Evolutionary conservation across 2,329 filamentous ascomycete genomes (phyloP), one percentile per base, ranked within the genome.

Genomic region (Pseudocercospora cruenta): DNA sequence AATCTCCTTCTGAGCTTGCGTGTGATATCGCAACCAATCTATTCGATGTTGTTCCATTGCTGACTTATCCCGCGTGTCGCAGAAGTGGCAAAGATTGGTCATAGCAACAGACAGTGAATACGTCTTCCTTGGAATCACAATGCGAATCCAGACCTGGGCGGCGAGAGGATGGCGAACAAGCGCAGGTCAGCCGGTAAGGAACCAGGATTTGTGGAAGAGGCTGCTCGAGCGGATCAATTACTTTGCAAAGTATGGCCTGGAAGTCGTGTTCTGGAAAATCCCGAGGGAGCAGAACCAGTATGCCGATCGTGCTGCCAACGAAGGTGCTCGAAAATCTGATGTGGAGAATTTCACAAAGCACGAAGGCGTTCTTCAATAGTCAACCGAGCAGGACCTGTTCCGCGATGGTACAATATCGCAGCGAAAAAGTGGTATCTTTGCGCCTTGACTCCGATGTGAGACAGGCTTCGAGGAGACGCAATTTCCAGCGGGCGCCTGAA

Each of bases 211-310:
- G 49, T 63, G 60, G 51, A 57, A 22, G 51, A 31, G 26, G 16
- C 26, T 57, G n/a, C 31, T 57, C 9, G 60, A 57, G 19, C 28
- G 51, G 33, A 62, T 62, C 47, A 62, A 62, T 28, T 12, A 55
- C 2, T 43, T 62, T 22, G 60, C 60, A 10, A 22, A 55, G 31
- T 10, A 22, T 57, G 60, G 60, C 14, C 4, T 43, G 49, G 49
- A 62, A 16, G 60, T 62, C n/a, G 21, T 55, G 6, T 62, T 62
- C 51, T 62, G 60, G 60, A 55, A 43, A 33, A 62, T 62, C 5
- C 60, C 60, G n/a, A 49, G 47, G 12, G 49, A 62, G 33, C 49
- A 39, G 12, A 62, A 62, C 24, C 9, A 24, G 8, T n/a, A 55
- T 16, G 47, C 60, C 22, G 60, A 62, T 47, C 7, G 45, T 24